A percentile compares a stretch with the other conserved stretches of the same genome.
phyloP scores from a whole-genome alignment of 495 filamentous ascomycete genomes.

The Parachaetomium inaequale region DNA sequence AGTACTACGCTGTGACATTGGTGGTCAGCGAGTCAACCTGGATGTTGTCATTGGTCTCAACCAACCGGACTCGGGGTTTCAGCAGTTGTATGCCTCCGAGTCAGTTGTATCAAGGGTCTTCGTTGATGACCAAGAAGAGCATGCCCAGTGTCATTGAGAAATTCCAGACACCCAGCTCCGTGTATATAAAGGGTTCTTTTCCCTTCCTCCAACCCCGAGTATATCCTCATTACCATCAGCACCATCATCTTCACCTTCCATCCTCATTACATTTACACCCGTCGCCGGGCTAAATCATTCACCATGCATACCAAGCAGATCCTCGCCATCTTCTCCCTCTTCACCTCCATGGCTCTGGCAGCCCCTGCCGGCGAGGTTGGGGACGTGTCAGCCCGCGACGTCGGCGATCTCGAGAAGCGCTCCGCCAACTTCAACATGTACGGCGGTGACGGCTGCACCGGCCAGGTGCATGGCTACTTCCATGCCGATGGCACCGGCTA shows the following conservation, averaged over 20 bases:
- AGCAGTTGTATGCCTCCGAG: background rate
- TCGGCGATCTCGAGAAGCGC: background rate
- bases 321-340: background rate
- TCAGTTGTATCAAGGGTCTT: background rate
- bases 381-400: background rate
- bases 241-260: background rate
- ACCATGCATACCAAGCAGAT: conserved; percentile 3
- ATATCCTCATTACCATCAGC: background rate
- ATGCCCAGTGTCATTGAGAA: background rate
- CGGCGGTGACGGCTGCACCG: background rate
- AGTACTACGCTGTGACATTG: background rate
- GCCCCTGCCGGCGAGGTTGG: background rate
- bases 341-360: background rate
- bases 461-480: background rate
- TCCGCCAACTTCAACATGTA: background rate
- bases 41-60: background rate
- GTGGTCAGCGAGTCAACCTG: background rate
- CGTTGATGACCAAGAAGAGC: conserved; percentile 1
- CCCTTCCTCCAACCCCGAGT: background rate
- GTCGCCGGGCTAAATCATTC: background rate
- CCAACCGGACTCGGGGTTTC: background rate
- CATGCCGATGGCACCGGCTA: background rate
- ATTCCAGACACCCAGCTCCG: background rate
- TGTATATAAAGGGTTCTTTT: background rate
- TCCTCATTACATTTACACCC: background rate